Conservation (phyloP, 305 asterid genomes). For the Fraxinus xanthoxyloides region DNA sequence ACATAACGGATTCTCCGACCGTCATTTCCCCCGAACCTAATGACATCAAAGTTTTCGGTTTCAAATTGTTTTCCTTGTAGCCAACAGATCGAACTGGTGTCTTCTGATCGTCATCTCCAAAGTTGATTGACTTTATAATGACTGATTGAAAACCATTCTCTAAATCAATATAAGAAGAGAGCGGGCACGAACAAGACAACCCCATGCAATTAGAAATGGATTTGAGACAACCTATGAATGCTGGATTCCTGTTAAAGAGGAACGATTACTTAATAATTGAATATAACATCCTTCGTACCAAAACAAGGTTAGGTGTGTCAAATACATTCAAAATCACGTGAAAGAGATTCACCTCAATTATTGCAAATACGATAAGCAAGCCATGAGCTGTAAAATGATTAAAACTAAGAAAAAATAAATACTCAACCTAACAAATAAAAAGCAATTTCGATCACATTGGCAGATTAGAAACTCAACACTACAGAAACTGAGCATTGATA, state of each 20-base stretch:
- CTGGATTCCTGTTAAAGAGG: slow-evolving; percentile 33
- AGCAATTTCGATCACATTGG: background rate
- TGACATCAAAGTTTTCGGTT: slow-evolving; percentile 31
- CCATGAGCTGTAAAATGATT: slow-evolving; percentile 20
- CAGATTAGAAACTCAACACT: background rate
- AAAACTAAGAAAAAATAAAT: slow-evolving; percentile 8
- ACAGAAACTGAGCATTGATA: background rate
- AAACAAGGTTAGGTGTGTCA: background rate
- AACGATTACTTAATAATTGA: slow-evolving; percentile 8
- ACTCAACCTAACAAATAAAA: background rate
- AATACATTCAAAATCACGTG: slow-evolving; percentile 7
- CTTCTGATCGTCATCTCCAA: slow-evolving; percentile 27
- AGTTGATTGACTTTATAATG: slow-evolving; percentile 34
- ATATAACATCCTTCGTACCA: background rate
- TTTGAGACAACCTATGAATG: slow-evolving; percentile 31
- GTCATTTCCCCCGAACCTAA: slow-evolving; percentile 33
- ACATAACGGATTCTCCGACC: slow-evolving; percentile 27
- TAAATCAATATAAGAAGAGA: slow-evolving; percentile 45
- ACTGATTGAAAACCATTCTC: slow-evolving; percentile 51
- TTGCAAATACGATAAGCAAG: slow-evolving; percentile 3
- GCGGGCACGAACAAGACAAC: slow-evolving; percentile 58
- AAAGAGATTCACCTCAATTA: background rate
- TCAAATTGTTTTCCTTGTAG: slow-evolving; percentile 31
- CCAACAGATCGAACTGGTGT: slow-evolving; percentile 29
- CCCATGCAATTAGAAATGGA: slow-evolving; percentile 67